phyloP scores from a whole-genome alignment of 768 basidiomycete genomes.

The Xerocomellus amylosporus region DNA sequence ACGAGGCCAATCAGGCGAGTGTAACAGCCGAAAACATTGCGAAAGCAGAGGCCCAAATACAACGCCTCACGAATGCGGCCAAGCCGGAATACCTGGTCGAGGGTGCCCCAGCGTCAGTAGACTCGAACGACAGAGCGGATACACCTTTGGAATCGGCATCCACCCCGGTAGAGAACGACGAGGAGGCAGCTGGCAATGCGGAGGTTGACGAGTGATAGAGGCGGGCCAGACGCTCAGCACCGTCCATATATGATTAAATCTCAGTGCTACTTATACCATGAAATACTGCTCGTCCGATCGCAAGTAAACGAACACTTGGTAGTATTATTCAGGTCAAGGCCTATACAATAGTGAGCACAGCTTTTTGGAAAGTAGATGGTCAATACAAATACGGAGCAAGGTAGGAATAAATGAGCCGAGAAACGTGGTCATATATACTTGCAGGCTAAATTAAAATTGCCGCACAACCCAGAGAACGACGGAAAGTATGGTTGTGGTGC shows the following conservation, averaged over 20 bases:
- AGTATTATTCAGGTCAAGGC: conserved; percentile 32
- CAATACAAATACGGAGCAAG: conserved; percentile 39
- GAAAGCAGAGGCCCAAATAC: conserved; percentile 75
- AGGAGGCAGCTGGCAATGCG: conserved; percentile 40
- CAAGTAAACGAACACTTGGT: conserved; percentile 13
- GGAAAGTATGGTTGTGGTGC: conserved; percentile 19
- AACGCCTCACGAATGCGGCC: conserved; percentile 47
- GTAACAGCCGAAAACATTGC: conserved; percentile 76
- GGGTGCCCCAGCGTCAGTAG: conserved; percentile 25
- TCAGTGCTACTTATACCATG: conserved; percentile 19
- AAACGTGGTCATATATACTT: conserved; percentile 34
- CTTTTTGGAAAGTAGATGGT: conserved; percentile 33
- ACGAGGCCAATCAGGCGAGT: conserved; percentile 84
- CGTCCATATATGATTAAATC: conserved; percentile 17
- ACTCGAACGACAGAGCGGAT: conserved; percentile 41
- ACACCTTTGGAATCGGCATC: conserved; percentile 44
- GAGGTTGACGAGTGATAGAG: conserved; percentile 33
- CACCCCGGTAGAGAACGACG: conserved; percentile 40
- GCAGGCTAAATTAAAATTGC: conserved; percentile 31
- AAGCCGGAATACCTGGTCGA: conserved; percentile 39
- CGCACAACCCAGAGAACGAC: conserved; percentile 27
- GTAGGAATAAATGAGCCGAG: conserved; percentile 37
- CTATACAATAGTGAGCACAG: conserved; percentile 38
- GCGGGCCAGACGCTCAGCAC: conserved; percentile 6
- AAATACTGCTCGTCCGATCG: conserved; percentile 11